Base-by-base conservation (phyloP, 441 rosid species). In the Euphorbia celastroides region DNA sequence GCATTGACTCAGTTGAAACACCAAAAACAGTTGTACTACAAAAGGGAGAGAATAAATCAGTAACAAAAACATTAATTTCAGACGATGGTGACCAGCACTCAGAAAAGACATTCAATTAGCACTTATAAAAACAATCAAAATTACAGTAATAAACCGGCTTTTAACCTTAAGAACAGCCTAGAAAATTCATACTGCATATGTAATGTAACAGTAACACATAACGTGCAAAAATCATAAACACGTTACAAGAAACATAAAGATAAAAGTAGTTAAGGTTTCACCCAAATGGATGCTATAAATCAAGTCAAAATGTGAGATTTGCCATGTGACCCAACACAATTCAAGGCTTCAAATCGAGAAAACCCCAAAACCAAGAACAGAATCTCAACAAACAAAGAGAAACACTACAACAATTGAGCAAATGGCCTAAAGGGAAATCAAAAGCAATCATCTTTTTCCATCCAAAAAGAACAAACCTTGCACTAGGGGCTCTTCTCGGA, bases 1-100 rank as follows among this genome's bases (percentile, higher is more conserved):
- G 98, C 98, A 92, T 88, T 30, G 96, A 88, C 69, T 88, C 95
- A 0, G 96, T 83, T 32, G 96, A 89, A 66, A 92, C 98, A 50
- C 98, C 98, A 65, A 92, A 92, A 62, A 90, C 97, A 80, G 86
- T 87, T 34, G 89, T 81, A 79, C 96, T 92, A 28, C 78, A 65
- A 44, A 78, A 51, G 44, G 70, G 71, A 59, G 42, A 65, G 10
- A 27, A 25, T 22, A 38, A 38, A 1, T 9, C 17, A 38, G 11
- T 38, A 38, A 38, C 30, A 54, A 1, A 2, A 7, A 5, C 9
- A 58, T 2, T 5, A 60, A 20, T 17, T 13, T 22, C 8, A 48
- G 38, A 27, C 27, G 48, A 2, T 13, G 0, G 16, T 2, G 12
- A 9, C 41, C 10, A 46, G 10, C 1, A 54, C 23, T 30, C 54